These are phyloP conservation scores for Skeletonema potamos DNA, from an alignment of 108 stramenopile genomes.

Conservation along the genomic window DNA sequence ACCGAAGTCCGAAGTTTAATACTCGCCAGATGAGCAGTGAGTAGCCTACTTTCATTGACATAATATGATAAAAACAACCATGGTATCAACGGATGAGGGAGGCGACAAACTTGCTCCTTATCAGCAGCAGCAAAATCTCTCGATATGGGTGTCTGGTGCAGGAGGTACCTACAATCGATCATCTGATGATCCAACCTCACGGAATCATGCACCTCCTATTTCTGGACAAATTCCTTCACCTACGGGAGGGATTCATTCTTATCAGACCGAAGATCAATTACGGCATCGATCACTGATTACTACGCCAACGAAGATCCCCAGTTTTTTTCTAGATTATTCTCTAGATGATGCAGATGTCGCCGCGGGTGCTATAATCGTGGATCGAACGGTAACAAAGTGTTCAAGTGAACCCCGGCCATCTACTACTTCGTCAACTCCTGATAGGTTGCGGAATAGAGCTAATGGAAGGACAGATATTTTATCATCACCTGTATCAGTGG, in stretches of 20 bases:
- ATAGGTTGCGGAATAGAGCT: background rate
- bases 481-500: background rate
- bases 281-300: background rate
- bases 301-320: background rate
- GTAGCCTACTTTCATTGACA: no score
- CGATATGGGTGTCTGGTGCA: background rate
- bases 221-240: constrained; percentile 16
- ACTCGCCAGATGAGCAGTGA: no score
- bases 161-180: background rate
- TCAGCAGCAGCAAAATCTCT: background rate
- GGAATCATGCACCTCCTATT: constrained; percentile 3
- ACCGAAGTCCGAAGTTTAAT: no score
- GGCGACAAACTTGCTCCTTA: background rate
- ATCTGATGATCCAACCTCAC: background rate
- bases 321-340: constrained; percentile 16
- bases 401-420: background rate
- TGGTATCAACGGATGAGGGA: background rate
- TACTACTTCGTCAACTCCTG: background rate
- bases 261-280: constrained; percentile 17
- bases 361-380: constrained; percentile 20
- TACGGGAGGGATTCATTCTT: constrained; percentile 17
- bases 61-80: background rate
- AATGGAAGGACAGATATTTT: background rate
- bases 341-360: constrained; percentile 42
- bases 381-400: background rate